Evolutionary conservation across 805 yeast species (phyloP), one percentile per base, ranked within the genome.

Genomic region (Pichia membranifaciens): DNA sequence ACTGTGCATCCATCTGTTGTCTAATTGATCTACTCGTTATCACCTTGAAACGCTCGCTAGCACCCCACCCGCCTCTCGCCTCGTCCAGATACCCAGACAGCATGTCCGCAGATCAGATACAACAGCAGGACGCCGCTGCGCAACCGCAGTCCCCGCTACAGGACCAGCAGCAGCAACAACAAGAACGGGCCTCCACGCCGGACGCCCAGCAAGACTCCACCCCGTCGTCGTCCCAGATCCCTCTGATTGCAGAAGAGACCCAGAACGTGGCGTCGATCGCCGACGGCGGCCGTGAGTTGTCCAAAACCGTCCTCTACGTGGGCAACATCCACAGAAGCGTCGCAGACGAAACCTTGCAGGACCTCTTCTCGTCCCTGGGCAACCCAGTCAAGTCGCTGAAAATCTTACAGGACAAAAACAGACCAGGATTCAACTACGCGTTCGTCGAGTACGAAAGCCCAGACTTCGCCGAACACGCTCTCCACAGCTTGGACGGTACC

Each of bases 271-370:
- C 47, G 5, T 44, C 48, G 22, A 38, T 35, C 38, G 43, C 36
- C 23, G 34, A 37, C 25, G 95, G 95, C 45, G 95, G 96, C 29
- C 78, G 95, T 57, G 91, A 85, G 58, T 74, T 84, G 7, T 82
- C 89, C 32, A 76, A 78, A 48, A 82, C 77, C 48, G 83, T 85
- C 49, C 66, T 87, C 39, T 84, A 89, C 60, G 91, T 88, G 38
- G 91, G 95, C 40, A 81, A 83, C 12, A 67, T 88, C 45, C 83
- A 76, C 58, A 79, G 78, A 53, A 63, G 80, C 1, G 80, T 86
- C 37, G 68, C 79, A 20, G 95, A 86, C 54, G 84, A 78, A 16
- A 60, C 71, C 48, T 62, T 87, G 47, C 73, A 71, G 52, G 87
- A 80, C 29, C 67, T 83, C 43, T 84, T 88, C 59, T 53, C 61